Evolutionary conservation across 495 filamentous ascomycete genomes (phyloP).

Genomic region (Elaphomyces granulatus): DNA sequence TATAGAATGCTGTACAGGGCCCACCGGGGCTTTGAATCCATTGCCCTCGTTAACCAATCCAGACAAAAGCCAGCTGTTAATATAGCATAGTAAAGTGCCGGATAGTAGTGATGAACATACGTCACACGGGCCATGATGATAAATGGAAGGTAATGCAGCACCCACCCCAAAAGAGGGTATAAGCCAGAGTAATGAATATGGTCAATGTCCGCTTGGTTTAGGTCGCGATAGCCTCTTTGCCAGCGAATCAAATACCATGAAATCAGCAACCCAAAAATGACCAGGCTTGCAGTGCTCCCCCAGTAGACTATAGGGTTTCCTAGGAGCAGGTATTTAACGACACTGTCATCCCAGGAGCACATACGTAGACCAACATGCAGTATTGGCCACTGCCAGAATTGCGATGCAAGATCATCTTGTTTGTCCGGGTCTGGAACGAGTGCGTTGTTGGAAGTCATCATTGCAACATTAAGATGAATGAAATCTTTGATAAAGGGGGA

Average conservation of each 20-base stretch:
- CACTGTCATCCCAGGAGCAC: constrained; percentile 95
- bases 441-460: constrained; percentile 99
- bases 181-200: constrained; percentile 87
- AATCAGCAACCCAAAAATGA: constrained; percentile 52
- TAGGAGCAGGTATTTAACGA: constrained; percentile 95
- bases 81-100: constrained; percentile 96
- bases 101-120: constrained; percentile 98
- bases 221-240: constrained; percentile 86
- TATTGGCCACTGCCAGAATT: constrained; percentile 98
- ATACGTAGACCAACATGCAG: constrained; percentile 90
- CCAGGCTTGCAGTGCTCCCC: constrained; percentile 71
- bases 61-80: constrained; percentile 74
- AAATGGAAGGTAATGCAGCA: constrained; percentile 92
- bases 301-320: constrained; percentile 96
- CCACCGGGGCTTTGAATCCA: constrained; percentile 43
- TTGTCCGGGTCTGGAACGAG: constrained; percentile 97
- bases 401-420: constrained; percentile 92
- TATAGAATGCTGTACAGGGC: constrained; percentile 59
- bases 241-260: constrained; percentile 84
- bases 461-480: constrained; percentile 93
- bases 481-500: constrained; percentile 96
- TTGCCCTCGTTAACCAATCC: constrained; percentile 61
- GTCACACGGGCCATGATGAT: constrained; percentile 96
- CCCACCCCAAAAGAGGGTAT: constrained; percentile 88
- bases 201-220: constrained; percentile 65